Percentiles rank a stretch among this genome's conserved stretches.
These are phyloP conservation scores for Pichia eremophila DNA, from an alignment of 805 yeast species.

Conservation along the genomic window DNA sequence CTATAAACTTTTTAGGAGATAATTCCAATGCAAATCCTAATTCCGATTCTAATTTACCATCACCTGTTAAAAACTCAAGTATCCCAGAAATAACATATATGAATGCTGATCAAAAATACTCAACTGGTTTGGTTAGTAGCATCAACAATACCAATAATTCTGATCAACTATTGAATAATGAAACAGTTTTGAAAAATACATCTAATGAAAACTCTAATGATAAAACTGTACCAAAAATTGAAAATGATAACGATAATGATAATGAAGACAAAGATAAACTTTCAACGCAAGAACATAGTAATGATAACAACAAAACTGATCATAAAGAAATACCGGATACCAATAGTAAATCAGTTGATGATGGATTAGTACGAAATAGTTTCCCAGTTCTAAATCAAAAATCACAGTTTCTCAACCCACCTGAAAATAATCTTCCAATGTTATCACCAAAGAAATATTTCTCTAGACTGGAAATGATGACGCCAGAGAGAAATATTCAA, in stretches of 20 bases:
- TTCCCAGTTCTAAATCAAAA: neutral
- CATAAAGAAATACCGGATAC: too few species aligned
- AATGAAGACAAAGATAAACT: neutral
- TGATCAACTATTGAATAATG: constrained; percentile 4
- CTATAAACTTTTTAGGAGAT: too few species aligned
- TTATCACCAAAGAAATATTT: constrained; percentile 31
- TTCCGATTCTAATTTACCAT: constrained; percentile 4
- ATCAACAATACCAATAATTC: constrained; percentile 15
- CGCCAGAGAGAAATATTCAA: constrained; percentile 48
- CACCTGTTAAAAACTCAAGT: constrained; percentile 12
- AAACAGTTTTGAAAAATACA: neutral
- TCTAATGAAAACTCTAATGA: neutral
- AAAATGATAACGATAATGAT: neutral
- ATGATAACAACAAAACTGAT: neutral
- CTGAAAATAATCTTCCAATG: neutral
- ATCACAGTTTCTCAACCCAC: neutral
- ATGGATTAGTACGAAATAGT: constrained; percentile 1
- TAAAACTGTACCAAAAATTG: neutral
- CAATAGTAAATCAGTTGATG: neutral
- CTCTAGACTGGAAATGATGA: constrained; percentile 48
- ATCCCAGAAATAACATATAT: constrained; percentile 11
- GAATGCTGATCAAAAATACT: constrained; percentile 4
- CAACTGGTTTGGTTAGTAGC: constrained; percentile 9
- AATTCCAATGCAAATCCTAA: neutral
- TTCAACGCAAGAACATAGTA: too few species aligned